Evolutionary conservation across 129 eudicot species (phyloP).

Genomic region (Cynara cardunculus): DNA sequence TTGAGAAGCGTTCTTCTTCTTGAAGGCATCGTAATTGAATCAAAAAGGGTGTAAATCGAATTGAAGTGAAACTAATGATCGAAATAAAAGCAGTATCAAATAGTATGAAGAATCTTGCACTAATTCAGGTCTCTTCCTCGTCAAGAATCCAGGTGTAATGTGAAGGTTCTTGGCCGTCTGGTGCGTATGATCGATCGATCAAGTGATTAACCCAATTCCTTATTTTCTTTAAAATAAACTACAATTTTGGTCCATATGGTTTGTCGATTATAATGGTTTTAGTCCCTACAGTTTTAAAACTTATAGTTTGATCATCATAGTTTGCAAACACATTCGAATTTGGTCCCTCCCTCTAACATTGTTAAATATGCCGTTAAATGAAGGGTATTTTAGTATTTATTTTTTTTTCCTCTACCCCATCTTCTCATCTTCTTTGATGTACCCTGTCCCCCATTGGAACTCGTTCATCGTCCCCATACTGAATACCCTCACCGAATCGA

Average conservation of each 20-base stretch:
- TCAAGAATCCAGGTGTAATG: slow-evolving; percentile 15
- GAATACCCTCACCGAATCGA: background rate
- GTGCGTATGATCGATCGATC: slow-evolving; percentile 14
- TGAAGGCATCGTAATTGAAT: slow-evolving; percentile 54
- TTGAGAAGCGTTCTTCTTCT: slow-evolving; percentile 82
- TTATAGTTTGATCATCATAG: background rate
- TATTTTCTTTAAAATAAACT: background rate
- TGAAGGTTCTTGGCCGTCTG: slow-evolving; percentile 15
- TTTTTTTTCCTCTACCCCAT: too few species aligned
- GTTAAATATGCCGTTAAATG: too few species aligned
- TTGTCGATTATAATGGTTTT: background rate
- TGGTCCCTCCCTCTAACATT: background rate
- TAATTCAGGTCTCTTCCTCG: slow-evolving; percentile 9
- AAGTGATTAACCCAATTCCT: slow-evolving; percentile 4
- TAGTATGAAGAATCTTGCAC: slow-evolving; percentile 25
- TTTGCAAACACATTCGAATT: background rate
- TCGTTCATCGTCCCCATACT: too few species aligned
- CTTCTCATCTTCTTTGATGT: background rate
- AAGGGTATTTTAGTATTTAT: too few species aligned
- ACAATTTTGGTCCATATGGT: background rate
- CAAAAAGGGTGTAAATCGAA: background rate
- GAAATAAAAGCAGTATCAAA: background rate
- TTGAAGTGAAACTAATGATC: slow-evolving; percentile 17
- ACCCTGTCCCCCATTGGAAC: background rate
- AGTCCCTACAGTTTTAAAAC: background rate